Evolutionary conservation across 176 grass and related monocot species (phyloP).

Genomic region (Hordeum vulgare): DNA sequence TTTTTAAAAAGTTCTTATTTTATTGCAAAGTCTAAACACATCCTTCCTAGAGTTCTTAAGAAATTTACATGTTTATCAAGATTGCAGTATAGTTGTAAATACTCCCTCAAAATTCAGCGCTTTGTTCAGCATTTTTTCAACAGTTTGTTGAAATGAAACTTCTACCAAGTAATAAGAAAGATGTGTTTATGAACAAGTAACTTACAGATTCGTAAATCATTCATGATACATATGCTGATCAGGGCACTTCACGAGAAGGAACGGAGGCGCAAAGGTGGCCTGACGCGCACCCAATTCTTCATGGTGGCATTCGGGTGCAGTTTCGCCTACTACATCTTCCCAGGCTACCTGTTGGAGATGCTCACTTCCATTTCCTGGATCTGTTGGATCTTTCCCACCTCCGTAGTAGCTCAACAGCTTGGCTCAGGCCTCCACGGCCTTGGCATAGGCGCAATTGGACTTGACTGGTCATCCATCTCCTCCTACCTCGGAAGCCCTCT

Average conservation of each 20-base stretch:
- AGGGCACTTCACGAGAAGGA: slow-evolving; percentile 73
- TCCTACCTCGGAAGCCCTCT: slow-evolving; percentile 80
- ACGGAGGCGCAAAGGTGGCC: slow-evolving; percentile 32
- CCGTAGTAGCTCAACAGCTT: slow-evolving; percentile 66
- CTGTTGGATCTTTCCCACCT: slow-evolving; percentile 65
- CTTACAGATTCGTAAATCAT: not conserved
- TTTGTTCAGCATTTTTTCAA: not conserved
- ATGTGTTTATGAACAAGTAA: not conserved
- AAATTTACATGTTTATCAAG: not conserved
- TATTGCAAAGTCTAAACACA: no score
- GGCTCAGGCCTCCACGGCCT: slow-evolving; percentile 69
- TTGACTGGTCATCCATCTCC: slow-evolving; percentile 75
- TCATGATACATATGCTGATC: not conserved
- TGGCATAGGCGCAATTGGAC: slow-evolving; percentile 56
- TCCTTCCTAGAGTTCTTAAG: no score
- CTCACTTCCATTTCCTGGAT: slow-evolving; percentile 86
- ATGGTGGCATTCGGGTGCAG: slow-evolving; percentile 60
- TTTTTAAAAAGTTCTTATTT: no score
- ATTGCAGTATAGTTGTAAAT: not conserved
- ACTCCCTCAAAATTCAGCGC: not conserved
- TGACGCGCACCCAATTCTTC: slow-evolving; percentile 81
- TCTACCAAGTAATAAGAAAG: not conserved
- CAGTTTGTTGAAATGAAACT: not conserved
- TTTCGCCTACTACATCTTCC: slow-evolving; percentile 76
- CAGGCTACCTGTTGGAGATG: slow-evolving; percentile 84